Conservation (phyloP, 2,329 filamentous ascomycete genomes). For the Paraconiothyrium brasiliense region DNA sequence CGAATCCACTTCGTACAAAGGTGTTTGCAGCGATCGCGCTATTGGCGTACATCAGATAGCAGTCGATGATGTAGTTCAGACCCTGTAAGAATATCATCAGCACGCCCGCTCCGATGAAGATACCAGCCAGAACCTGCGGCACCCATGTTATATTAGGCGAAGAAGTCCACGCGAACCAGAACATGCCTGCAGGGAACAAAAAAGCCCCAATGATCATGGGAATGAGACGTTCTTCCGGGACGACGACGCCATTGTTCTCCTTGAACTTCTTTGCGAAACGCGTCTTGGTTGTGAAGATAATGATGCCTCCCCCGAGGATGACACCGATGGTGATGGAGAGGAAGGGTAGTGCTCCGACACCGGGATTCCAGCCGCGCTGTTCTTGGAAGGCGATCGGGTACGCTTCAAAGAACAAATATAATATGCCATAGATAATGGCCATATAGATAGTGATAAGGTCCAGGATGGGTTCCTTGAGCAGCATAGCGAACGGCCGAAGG, state of each 20-base stretch:
- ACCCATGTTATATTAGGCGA: conserved; percentile 55
- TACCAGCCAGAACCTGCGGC: conserved; percentile 53
- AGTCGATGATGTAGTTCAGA: conserved; percentile 58
- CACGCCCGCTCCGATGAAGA: conserved; percentile 55
- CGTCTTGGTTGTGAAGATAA: conserved; percentile 47
- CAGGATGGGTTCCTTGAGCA: conserved; percentile 35
- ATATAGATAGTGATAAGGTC: conserved; percentile 36
- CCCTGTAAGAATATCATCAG: conserved; percentile 58
- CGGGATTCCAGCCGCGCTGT: conserved; percentile 44
- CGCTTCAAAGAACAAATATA: conserved; percentile 60
- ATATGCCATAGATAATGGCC: conserved; percentile 54
- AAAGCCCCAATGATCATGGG: conserved; percentile 64
- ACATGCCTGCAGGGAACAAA: conserved; percentile 58
- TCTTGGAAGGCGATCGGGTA: conserved; percentile 57
- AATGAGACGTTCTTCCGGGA: conserved; percentile 59
- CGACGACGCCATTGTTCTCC: conserved; percentile 36
- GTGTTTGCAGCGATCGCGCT: conserved; percentile 36
- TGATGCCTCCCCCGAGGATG: conserved; percentile 30
- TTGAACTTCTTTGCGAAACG: conserved; percentile 42
- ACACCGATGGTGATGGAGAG: conserved; percentile 30
- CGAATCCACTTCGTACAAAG: conserved; percentile 29
- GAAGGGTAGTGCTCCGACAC: conserved; percentile 51
- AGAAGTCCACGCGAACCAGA: conserved; percentile 65
- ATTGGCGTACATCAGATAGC: conserved; percentile 51
- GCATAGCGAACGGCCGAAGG: conserved; percentile 29